Conservation (phyloP, 805 yeast genomes). For the Zygosaccharomyces siamensis region DNA sequence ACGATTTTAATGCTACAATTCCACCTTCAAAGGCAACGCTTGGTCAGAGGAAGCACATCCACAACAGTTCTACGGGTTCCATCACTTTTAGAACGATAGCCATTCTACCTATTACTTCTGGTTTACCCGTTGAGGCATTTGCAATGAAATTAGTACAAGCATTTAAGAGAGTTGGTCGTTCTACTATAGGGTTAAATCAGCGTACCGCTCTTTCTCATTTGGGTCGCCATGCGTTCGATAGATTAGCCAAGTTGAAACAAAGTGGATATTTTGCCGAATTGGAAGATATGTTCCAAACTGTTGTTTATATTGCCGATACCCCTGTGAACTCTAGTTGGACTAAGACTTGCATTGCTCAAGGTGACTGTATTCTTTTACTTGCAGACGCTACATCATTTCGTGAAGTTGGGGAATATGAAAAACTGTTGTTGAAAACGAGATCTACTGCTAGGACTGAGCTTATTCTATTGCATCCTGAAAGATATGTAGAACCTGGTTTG, state of each 20-base stretch:
- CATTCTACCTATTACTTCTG: slow-evolving; percentile 69
- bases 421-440: slow-evolving; percentile 63
- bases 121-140: slow-evolving; percentile 83
- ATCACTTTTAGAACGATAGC: slow-evolving; percentile 70
- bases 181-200: slow-evolving; percentile 78
- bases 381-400: slow-evolving; percentile 79
- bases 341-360: slow-evolving; percentile 85
- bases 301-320: slow-evolving; percentile 85
- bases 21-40: slow-evolving; percentile 29
- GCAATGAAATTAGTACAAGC: slow-evolving; percentile 71
- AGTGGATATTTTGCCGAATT: slow-evolving; percentile 86
- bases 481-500: slow-evolving; percentile 76
- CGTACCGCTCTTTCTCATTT: slow-evolving; percentile 71
- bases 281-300: slow-evolving; percentile 84
- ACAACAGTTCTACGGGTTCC: slow-evolving; percentile 17
- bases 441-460: slow-evolving; percentile 86
- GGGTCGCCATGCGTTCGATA: slow-evolving; percentile 92
- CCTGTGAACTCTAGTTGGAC: slow-evolving; percentile 85
- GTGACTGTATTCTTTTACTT: slow-evolving; percentile 83
- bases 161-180: slow-evolving; percentile 62
- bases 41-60: slow-evolving; percentile 13
- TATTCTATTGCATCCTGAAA: slow-evolving; percentile 77
- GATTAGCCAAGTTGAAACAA: slow-evolving; percentile 74
- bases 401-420: slow-evolving; percentile 80
- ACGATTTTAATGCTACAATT: slow-evolving; percentile 32